A percentile compares a stretch with the other conserved stretches of the same genome.
phyloP scores from a whole-genome alignment of 257 asterid genomes.

The Scutellaria barbata region DNA sequence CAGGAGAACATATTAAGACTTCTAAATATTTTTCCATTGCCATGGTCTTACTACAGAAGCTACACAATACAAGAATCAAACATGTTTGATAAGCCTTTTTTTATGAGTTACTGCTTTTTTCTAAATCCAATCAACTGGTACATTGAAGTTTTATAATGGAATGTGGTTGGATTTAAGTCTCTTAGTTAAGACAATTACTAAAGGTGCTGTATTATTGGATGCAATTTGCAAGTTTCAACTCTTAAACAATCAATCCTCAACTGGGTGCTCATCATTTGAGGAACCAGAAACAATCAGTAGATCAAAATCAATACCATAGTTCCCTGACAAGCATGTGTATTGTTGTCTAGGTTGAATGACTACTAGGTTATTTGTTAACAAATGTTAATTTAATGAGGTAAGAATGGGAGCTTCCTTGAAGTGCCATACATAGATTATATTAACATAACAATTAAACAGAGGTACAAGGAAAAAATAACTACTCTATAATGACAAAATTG shows the following conservation, averaged over 20 bases:
- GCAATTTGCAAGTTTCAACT: not conserved
- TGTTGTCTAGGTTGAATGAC: constrained; percentile 7
- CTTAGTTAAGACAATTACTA: constrained; percentile 3
- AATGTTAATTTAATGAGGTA: not conserved
- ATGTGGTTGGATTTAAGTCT: not conserved
- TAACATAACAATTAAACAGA: not conserved
- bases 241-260: not conserved
- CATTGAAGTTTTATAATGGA: not conserved
- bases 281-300: not conserved
- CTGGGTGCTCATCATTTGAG: not conserved
- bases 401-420: constrained; percentile 6
- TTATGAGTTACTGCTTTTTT: not conserved
- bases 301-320: not conserved
- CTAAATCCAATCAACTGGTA: constrained; percentile 1
- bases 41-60: not conserved
- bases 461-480: not conserved
- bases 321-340: constrained; percentile 10
- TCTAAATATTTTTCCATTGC: not conserved
- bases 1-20: not conserved
- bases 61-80: not conserved
- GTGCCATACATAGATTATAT: constrained; percentile 17
- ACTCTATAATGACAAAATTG: not conserved
- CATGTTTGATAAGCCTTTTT: not conserved
- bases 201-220: not conserved
- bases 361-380: not conserved